A percentile compares a stretch with the other conserved stretches of the same genome.
phyloP scores from a whole-genome alignment of 352 stramenopile species.

The Globisporangium abappressorium region DNA sequence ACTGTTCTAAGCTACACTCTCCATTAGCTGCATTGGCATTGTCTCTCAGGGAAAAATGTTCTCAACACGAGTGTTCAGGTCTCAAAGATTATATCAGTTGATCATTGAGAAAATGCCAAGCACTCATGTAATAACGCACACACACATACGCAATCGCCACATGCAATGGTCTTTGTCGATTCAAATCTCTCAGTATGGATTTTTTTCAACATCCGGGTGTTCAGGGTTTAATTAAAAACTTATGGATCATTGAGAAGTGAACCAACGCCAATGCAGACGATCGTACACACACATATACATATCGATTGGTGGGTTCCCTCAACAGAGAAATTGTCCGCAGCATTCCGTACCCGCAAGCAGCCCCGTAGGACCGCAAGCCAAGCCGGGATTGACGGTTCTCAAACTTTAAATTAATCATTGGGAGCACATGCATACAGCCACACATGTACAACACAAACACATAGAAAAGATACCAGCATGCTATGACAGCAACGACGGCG shows the following conservation, averaged over 20 bases:
- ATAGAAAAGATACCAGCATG: background rate
- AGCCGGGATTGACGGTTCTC: slow-evolving; percentile 70
- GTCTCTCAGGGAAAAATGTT: slow-evolving; percentile 70
- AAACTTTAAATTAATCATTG: slow-evolving; percentile 86
- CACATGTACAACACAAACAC: background rate
- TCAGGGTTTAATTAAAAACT: slow-evolving; percentile 17
- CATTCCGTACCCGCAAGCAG: slow-evolving; percentile 24
- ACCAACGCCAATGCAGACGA: background rate
- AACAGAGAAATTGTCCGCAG: slow-evolving; percentile 73
- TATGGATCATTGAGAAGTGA: slow-evolving; percentile 12
- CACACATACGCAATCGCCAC: background rate
- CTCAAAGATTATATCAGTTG: slow-evolving; percentile 88
- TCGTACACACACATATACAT: background rate
- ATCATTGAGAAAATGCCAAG: slow-evolving; percentile 53
- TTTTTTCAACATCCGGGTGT: slow-evolving; percentile 16
- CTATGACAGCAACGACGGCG: background rate
- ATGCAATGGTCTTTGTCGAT: background rate
- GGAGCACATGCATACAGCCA: slow-evolving; percentile 22
- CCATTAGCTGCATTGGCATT: slow-evolving; percentile 11
- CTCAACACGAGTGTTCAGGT: slow-evolving; percentile 68
- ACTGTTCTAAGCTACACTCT: too few species aligned
- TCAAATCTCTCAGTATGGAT: slow-evolving; percentile 7
- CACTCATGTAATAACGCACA: background rate
- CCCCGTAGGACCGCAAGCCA: slow-evolving; percentile 7
- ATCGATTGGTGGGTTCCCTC: slow-evolving; percentile 34